These are phyloP conservation scores for Psilocybe mexicana DNA, from an alignment of 1,284 basidiomycete species.

Conservation along the genomic window DNA sequence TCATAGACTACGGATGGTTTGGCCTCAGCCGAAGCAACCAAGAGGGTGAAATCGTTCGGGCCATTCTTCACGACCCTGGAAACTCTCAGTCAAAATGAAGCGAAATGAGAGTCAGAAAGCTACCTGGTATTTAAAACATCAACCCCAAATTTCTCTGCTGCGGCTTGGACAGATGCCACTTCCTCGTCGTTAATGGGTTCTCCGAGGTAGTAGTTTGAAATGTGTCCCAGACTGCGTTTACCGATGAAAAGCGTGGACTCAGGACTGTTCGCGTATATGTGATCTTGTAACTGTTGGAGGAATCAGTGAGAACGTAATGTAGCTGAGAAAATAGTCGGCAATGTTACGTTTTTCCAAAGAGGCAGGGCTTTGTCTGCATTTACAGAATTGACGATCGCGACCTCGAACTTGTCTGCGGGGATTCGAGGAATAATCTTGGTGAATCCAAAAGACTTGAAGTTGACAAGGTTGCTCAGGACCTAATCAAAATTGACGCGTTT, in stretches of 20 bases:
- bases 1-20: constrained; percentile 44
- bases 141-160: constrained; percentile 70
- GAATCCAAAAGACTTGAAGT: constrained; percentile 80
- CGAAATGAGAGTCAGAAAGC: constrained; percentile 5
- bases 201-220: constrained; percentile 83
- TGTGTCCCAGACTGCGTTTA: constrained; percentile 72
- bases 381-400: constrained; percentile 59
- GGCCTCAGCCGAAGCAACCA: constrained; percentile 65
- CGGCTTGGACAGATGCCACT: constrained; percentile 70
- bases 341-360: constrained; percentile 61
- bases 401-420: constrained; percentile 57
- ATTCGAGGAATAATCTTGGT: constrained; percentile 82
- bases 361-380: constrained; percentile 54
- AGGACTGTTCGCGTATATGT: constrained; percentile 69
- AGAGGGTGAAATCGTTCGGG: constrained; percentile 59
- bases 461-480: constrained; percentile 77
- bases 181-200: constrained; percentile 71
- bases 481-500: constrained; percentile 27
- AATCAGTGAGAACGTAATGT: not conserved
- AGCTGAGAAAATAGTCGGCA: constrained; percentile 12
- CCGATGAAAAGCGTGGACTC: constrained; percentile 73
- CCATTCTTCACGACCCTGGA: constrained; percentile 68
- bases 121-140: constrained; percentile 85
- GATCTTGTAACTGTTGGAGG: constrained; percentile 57
- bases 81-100: not conserved